These are phyloP conservation scores for Lunularia cruciata DNA, from an alignment of 225 moss, liverwort and hornwort species.

Conservation along the genomic window DNA sequence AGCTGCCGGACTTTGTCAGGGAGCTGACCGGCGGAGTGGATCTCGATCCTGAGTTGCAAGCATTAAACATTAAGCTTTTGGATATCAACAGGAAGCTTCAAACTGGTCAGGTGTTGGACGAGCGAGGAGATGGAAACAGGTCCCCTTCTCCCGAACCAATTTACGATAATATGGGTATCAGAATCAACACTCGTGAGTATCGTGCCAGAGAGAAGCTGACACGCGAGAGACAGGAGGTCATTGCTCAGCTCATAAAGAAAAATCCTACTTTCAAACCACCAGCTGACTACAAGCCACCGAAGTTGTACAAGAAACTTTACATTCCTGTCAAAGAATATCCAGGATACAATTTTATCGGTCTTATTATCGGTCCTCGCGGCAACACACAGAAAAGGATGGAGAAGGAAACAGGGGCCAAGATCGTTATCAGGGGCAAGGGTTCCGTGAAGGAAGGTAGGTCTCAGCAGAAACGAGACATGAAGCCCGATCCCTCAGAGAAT, in stretches of 20 bases:
- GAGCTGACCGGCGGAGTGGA: conserved; percentile 98
- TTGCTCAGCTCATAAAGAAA: conserved; percentile 98
- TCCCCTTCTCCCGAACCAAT: conserved; percentile 97
- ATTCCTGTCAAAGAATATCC: conserved; percentile 99
- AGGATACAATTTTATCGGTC: conserved; percentile 96
- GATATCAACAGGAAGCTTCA: conserved; percentile 96
- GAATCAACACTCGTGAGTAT: conserved; percentile 97
- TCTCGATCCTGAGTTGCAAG: conserved; percentile 93
- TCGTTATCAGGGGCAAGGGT: conserved; percentile 95
- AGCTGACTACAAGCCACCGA: conserved; percentile 95
- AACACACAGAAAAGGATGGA: conserved; percentile 99
- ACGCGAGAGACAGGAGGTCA: conserved; percentile 95
- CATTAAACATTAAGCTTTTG: conserved; percentile 93
- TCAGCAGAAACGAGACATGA: conserved; percentile 93
- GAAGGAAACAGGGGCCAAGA: conserved; percentile 97
- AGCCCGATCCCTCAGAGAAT: conserved; percentile 97
- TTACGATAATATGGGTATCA: conserved; percentile 97
- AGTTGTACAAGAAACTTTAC: conserved; percentile 93
- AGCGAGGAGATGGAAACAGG: conserved; percentile 76
- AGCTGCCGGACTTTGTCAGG: conserved; percentile 94
- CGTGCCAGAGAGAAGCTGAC: conserved; percentile 97
- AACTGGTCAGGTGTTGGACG: conserved; percentile 90
- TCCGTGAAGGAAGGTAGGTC: conserved; percentile 98
- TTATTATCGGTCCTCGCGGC: conserved; percentile 95
- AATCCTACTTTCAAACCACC: conserved; percentile 99